phyloP scores from a whole-genome alignment of 2,329 filamentous ascomycete genomes.

The Chrysosporium queenslandicum region DNA sequence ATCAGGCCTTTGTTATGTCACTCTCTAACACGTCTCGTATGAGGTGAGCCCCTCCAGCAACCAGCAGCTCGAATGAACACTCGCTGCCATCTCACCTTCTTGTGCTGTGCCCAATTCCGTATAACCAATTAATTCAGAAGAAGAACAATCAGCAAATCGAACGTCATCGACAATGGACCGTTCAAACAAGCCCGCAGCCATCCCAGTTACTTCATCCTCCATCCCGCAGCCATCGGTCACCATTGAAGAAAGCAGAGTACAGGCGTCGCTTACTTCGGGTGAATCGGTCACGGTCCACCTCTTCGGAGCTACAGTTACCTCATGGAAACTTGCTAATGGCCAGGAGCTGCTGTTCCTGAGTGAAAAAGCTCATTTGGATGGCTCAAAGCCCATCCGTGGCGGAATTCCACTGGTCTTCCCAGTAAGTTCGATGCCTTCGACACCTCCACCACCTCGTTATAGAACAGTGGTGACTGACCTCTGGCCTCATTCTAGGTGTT shows the following conservation, averaged over 20 bases:
- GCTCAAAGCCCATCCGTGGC: conserved; percentile 78
- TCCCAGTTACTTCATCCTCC: conserved; percentile 62
- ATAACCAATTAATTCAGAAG: no score
- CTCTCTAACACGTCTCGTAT: neutral
- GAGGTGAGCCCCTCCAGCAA: neutral
- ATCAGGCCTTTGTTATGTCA: neutral
- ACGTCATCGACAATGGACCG: conserved; percentile 54
- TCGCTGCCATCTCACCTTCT: neutral
- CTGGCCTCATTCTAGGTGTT: conserved; percentile 51
- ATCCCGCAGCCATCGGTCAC: conserved; percentile 69
- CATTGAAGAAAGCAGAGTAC: conserved; percentile 62
- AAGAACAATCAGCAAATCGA: neutral
- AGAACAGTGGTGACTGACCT: neutral
- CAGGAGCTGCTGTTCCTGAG: conserved; percentile 81
- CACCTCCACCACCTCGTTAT: neutral
- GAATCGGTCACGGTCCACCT: conserved; percentile 78
- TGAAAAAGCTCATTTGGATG: conserved; percentile 69
- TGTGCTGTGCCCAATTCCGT: no score
- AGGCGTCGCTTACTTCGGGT: conserved; percentile 72
- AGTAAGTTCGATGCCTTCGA: conserved; percentile 45
- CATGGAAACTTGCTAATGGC: conserved; percentile 75
- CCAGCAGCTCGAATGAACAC: neutral
- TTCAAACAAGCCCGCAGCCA: conserved; percentile 68
- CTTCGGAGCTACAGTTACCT: conserved; percentile 84
- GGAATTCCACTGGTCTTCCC: conserved; percentile 91